Percentiles rank a stretch among this genome's conserved stretches.
Conservation (phyloP, 805 yeast genomes). For the Clavispora vitiphila region DNA sequence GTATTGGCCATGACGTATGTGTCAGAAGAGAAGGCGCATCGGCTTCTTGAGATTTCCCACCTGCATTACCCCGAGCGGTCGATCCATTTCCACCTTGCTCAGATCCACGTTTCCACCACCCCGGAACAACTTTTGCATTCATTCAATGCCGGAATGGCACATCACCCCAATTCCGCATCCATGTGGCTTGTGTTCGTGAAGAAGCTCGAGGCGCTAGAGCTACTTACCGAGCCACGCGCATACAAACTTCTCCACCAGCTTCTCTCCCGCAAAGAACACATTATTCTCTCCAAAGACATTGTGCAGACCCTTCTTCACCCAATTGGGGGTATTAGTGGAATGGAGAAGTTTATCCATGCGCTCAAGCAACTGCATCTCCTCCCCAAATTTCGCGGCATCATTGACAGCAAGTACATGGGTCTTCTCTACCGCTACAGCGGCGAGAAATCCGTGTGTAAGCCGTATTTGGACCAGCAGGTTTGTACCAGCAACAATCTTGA, state of each 20-base stretch:
- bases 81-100: conserved; percentile 20
- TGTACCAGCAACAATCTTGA: conserved; percentile 9
- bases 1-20: conserved; percentile 24
- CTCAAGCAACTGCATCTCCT: conserved; percentile 11
- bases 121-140: conserved; percentile 32
- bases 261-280: conserved; percentile 13
- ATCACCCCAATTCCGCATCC: conserved; percentile 20
- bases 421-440: conserved; percentile 11
- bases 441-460: conserved; percentile 12
- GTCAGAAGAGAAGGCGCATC: conserved; percentile 22
- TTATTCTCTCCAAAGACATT: conserved; percentile 31
- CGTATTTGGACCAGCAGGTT: conserved; percentile 7
- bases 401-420: conserved; percentile 27
- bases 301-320: conserved; percentile 27
- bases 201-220: conserved; percentile 27
- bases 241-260: conserved; percentile 23
- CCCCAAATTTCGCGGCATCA: conserved; percentile 12
- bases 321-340: conserved; percentile 17
- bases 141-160: conserved; percentile 27
- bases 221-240: conserved; percentile 26
- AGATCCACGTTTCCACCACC: conserved; percentile 22
- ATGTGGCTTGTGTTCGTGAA: conserved; percentile 34
- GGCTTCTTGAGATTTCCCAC: conserved; percentile 24
- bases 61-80: conserved; percentile 21
- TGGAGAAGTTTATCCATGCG: conserved; percentile 17